Evolutionary conservation across 1,284 basidiomycete genomes (phyloP), one percentile per base, ranked within the genome.

Genomic region (Flammula alnicola): DNA sequence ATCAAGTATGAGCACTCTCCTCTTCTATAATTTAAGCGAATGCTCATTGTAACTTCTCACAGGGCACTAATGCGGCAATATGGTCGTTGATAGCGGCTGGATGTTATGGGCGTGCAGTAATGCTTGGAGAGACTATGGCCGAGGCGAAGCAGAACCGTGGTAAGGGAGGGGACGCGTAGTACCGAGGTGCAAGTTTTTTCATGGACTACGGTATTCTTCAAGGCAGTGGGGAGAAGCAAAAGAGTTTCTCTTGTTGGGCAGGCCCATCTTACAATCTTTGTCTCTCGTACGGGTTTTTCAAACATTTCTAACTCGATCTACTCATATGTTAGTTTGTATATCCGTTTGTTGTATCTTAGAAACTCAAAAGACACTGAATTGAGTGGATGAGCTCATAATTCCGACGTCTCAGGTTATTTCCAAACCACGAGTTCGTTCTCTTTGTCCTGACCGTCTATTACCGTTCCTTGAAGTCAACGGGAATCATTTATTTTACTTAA

Each of bases 61-160:
- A 91, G 89, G 89, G 89, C 45, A 89, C 86, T 31, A 91, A 91
- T 64, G 84, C 80, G 27, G 81, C 83, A 20, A 67, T 91, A 52
- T 92, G 80, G 72, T 87, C 86, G 7, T 61, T 88, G 42, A 78
- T 88, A 60, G 86, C 86, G n/a, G 75, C 77, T 31, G 59, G 77
- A 50, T 81, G 81, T 63, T 92, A 90, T 62, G 67, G 66, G 26
- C 79, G 85, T 44, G 86, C 88, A 22, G 70, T 84, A 39, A 65
- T 76, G 52, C 72, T 79, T 27, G 85, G 84, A 60, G 89, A 91
- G 70, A 70, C 64, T 44, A 84, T 89, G 75, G 76, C 75, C 54
- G 83, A 79, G 59, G 80, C 82, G 40, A 84, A 84, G 66, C 75
- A 71, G 56, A 84, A 87, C 63, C 79, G 77, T 70, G 83, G 79